phyloP scores from a whole-genome alignment of 371 early-diverging fungal genomes.

The Umbelopsis sp. region DNA sequence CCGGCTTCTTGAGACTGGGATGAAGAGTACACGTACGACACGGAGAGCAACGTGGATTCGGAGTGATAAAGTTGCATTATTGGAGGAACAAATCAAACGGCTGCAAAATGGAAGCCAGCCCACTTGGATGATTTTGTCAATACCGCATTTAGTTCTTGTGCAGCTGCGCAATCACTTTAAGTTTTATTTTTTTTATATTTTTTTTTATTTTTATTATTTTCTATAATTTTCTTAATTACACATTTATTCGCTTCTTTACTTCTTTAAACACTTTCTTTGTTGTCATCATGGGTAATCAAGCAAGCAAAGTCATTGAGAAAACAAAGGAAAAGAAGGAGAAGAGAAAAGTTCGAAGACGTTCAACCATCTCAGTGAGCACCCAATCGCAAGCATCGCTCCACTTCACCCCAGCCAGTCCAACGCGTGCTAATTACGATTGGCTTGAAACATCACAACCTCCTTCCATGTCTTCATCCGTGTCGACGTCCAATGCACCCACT shows the following conservation, averaged over 20 bases:
- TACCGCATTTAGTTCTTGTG: neutral
- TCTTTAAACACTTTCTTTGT: neutral
- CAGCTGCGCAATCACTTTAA: conserved; percentile 3
- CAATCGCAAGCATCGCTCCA: conserved; percentile 5
- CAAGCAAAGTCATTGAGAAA: conserved; percentile 18
- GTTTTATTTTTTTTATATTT: neutral
- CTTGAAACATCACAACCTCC: conserved; percentile 6
- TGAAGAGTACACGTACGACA: neutral
- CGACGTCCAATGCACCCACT: neutral
- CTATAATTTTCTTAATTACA: neutral
- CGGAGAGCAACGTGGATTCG: conserved; percentile 5
- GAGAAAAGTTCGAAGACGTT: conserved; percentile 18
- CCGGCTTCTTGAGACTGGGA: no score
- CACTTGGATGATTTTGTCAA: neutral
- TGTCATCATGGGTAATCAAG: conserved; percentile 19
- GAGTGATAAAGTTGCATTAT: conserved; percentile 4
- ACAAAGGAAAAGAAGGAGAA: conserved; percentile 13
- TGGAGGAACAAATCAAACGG: conserved; percentile 10
- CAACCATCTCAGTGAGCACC: conserved; percentile 19
- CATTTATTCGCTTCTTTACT: no score
- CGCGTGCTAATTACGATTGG: conserved; percentile 22
- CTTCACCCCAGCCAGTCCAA: conserved; percentile 10
- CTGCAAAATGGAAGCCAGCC: neutral
- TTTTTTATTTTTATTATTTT: neutral
- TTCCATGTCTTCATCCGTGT: neutral